These are phyloP conservation scores for Cicer cuneatum DNA, from an alignment of 306 rosid species.

Conservation along the genomic window DNA sequence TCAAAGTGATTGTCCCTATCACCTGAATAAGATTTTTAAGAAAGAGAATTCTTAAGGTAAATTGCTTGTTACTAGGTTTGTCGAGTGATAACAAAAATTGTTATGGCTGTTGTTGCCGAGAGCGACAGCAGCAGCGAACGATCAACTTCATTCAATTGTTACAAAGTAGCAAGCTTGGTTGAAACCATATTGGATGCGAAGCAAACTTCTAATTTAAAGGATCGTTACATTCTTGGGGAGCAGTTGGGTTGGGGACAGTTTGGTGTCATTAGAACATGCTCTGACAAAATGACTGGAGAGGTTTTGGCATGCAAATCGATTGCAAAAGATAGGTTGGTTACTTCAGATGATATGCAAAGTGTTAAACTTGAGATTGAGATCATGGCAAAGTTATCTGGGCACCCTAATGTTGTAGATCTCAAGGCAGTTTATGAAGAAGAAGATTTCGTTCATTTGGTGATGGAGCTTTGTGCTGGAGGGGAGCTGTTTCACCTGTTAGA, in stretches of 20 bases:
- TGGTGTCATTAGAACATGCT: slow-evolving; percentile 73
- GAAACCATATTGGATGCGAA: slow-evolving; percentile 67
- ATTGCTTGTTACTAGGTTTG: slow-evolving; percentile 43
- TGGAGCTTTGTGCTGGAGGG: slow-evolving; percentile 98
- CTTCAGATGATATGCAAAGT: slow-evolving; percentile 71
- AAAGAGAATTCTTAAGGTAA: slow-evolving; percentile 26
- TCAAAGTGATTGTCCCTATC: slow-evolving; percentile 18
- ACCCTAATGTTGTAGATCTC: slow-evolving; percentile 86
- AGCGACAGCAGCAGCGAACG: slow-evolving; percentile 55
- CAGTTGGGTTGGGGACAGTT: slow-evolving; percentile 89
- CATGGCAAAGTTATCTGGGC: slow-evolving; percentile 86
- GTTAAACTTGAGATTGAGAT: slow-evolving; percentile 88
- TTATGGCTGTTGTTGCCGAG: slow-evolving; percentile 80
- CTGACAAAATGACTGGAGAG: slow-evolving; percentile 74
- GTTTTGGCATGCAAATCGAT: slow-evolving; percentile 86
- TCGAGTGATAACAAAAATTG: slow-evolving; percentile 42
- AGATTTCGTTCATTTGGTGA: slow-evolving; percentile 79
- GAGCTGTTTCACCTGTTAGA: slow-evolving; percentile 82
- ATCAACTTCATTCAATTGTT: slow-evolving; percentile 59
- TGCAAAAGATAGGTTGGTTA: slow-evolving; percentile 79
- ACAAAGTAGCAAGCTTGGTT: slow-evolving; percentile 62
- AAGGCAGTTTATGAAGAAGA: slow-evolving; percentile 91
- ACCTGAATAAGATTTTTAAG: background rate
- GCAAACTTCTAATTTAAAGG: slow-evolving; percentile 62
- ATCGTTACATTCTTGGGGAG: slow-evolving; percentile 71